These are phyloP conservation scores for Penicillium coffeae DNA, from an alignment of 495 filamentous ascomycete species.

Conservation along the genomic window DNA sequence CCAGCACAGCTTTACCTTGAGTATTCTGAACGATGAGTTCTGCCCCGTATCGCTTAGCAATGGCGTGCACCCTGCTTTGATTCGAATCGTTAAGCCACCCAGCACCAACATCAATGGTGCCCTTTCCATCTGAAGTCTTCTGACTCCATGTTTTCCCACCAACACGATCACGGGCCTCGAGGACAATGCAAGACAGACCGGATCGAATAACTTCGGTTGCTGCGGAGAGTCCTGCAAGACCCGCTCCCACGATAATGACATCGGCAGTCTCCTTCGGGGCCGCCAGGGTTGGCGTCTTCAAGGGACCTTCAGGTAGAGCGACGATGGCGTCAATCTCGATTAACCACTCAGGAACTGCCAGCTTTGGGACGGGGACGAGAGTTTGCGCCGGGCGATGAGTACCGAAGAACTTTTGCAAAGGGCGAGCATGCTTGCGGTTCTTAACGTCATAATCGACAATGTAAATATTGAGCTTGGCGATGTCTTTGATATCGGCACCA, in stretches of 20 bases:
- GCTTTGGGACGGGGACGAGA: conserved; percentile 26
- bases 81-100: conserved; percentile 48
- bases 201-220: conserved; percentile 35
- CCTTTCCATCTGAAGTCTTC: conserved; percentile 15
- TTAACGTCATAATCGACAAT: conserved; percentile 31
- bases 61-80: conserved; percentile 35
- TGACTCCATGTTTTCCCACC: conserved; percentile 46
- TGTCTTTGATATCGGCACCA: conserved; percentile 16
- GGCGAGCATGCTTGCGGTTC: conserved; percentile 19
- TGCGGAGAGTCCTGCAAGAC: conserved; percentile 45
- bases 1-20: conserved; percentile 27
- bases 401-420: conserved; percentile 23
- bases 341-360: conserved; percentile 26
- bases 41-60: conserved; percentile 31
- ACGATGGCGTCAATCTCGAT: conserved; percentile 38
- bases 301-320: conserved; percentile 19
- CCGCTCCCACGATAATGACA: conserved; percentile 49
- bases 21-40: conserved; percentile 45
- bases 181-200: conserved; percentile 38
- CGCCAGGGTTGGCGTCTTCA: background rate
- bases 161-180: conserved; percentile 49
- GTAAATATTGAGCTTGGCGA: conserved; percentile 30
- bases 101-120: conserved; percentile 43
- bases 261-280: conserved; percentile 16
- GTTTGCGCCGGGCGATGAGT: conserved; percentile 30